Evolutionary conservation across 345 rosid species (phyloP).

Genomic region (Melastoma malabathricum): DNA sequence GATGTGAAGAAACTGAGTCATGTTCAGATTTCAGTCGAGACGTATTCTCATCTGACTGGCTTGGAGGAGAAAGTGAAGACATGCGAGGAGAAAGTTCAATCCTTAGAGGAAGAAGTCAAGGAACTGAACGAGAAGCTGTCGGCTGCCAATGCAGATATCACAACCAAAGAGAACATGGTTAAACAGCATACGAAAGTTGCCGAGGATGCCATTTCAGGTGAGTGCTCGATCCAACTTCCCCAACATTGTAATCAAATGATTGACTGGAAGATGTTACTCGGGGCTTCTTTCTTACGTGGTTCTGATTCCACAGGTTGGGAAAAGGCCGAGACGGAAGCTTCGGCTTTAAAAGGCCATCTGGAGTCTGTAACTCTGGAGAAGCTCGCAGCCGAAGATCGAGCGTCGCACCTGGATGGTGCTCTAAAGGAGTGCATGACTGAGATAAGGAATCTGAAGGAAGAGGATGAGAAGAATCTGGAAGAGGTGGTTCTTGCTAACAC

Average conservation of each 20-base stretch:
- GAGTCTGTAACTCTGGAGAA: constrained; percentile 76
- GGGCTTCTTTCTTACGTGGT: too few species aligned
- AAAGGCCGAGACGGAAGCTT: constrained; percentile 94
- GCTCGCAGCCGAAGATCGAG: constrained; percentile 85
- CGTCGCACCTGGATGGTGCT: constrained; percentile 87
- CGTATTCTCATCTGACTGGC: constrained; percentile 60
- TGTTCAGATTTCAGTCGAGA: constrained; percentile 83
- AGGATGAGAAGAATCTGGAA: constrained; percentile 67
- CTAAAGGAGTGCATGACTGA: constrained; percentile 95
- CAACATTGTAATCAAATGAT: too few species aligned
- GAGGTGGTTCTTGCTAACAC: constrained; percentile 49
- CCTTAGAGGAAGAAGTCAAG: constrained; percentile 50
- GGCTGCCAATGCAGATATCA: constrained; percentile 54
- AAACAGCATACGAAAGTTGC: constrained; percentile 98
- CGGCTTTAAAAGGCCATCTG: constrained; percentile 68
- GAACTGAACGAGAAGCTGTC: constrained; percentile 60
- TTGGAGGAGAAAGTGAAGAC: constrained; percentile 60
- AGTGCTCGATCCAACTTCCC: constrained; percentile 1
- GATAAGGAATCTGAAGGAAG: constrained; percentile 84
- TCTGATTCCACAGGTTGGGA: constrained; percentile 67
- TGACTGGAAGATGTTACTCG: too few species aligned
- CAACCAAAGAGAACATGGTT: constrained; percentile 62
- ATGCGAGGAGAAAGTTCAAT: constrained; percentile 42
- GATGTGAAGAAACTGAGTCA: constrained; percentile 55
- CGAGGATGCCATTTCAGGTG: constrained; percentile 98